phyloP scores from a whole-genome alignment of 2,329 filamentous ascomycete species.

The Lizonia empirigonia region DNA sequence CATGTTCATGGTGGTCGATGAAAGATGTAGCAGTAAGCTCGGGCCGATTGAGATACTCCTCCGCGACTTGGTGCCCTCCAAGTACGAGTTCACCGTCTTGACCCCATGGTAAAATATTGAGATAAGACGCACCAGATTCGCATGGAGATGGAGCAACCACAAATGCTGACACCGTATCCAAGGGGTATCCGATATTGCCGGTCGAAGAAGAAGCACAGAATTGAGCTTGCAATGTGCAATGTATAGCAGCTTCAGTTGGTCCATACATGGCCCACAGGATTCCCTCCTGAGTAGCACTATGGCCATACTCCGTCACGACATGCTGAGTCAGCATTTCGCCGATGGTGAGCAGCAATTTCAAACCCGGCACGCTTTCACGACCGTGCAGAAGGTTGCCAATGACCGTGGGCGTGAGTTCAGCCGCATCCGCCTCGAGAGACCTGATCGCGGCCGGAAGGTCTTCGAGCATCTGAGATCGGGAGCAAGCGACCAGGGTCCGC shows the following conservation, averaged over 20 bases:
- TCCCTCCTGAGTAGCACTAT: constrained; percentile 57
- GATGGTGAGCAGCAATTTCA: constrained; percentile 80
- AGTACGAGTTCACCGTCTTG: constrained; percentile 80
- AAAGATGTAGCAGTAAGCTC: constrained; percentile 77
- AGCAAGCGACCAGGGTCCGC: constrained; percentile 73
- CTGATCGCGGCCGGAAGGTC: constrained; percentile 73
- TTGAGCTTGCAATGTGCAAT: constrained; percentile 76
- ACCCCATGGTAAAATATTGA: constrained; percentile 66
- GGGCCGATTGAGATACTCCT: constrained; percentile 79
- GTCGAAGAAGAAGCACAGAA: constrained; percentile 64
- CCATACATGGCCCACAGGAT: constrained; percentile 94
- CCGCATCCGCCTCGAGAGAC: constrained; percentile 74
- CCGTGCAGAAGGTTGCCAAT: constrained; percentile 74
- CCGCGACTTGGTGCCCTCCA: constrained; percentile 78
- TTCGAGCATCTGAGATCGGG: constrained; percentile 71
- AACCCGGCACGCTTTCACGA: constrained; percentile 68
- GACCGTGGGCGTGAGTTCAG: constrained; percentile 88
- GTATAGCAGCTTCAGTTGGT: constrained; percentile 88
- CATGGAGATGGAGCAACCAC: constrained; percentile 60
- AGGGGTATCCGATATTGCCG: constrained; percentile 75
- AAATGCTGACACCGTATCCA: constrained; percentile 81
- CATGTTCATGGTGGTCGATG: constrained; percentile 66
- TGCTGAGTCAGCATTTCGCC: constrained; percentile 87
- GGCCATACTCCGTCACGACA: constrained; percentile 81
- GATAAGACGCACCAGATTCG: constrained; percentile 27